Evolutionary conservation across 2,329 filamentous ascomycete species (phyloP), one percentile per base, ranked within the genome.

Genomic region (Microdochium bolleyi): DNA sequence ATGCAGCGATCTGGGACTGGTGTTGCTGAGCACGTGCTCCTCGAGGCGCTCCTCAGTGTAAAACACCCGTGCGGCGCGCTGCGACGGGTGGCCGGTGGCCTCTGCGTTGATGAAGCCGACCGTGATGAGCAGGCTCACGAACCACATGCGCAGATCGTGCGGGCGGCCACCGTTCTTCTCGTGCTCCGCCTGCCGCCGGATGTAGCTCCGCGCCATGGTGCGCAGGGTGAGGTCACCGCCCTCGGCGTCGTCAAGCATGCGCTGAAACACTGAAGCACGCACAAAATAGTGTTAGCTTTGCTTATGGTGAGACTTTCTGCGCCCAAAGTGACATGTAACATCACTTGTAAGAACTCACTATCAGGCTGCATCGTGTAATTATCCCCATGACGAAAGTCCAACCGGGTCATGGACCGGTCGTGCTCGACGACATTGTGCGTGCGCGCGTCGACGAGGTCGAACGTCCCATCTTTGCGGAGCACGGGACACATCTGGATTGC

Each of bases 341-440:
- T n/a, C n/a, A n/a, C n/a, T n/a, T n/a, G n/a, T n/a, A n/a, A n/a
- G n/a, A 21, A 21, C 51, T 38, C 48, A 56, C 53, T 52, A 11
- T 56, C 57, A 3, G 60, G 63, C 52, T 67, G 63, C 52, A 68
- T 60, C 22, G 58, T 64, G 56, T 63, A 67, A 48, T 68, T 67
- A 52, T 67, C 64, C 16, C 64, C 65, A 32, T 67, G 65, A 14
- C 59, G 62, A 48, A 62, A 61, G 50, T 69, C 66, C 7, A 67
- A 59, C 14, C 66, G 59, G 2, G 64, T 66, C 51, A 69, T 60
- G 24, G 64, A 67, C 7, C 59, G 58, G 51, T 68, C 66, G 56
- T 69, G 66, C 56, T 69, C 66, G 46, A 69, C 59, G 5, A 66
- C 58, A 49, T 65, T 63, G 56, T 67, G 65, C 34, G 56, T 58